Percentiles rank a stretch among this genome's conserved stretches.
phyloP scores from a whole-genome alignment of 495 filamentous ascomycete species.

The Penicillium lagena region DNA sequence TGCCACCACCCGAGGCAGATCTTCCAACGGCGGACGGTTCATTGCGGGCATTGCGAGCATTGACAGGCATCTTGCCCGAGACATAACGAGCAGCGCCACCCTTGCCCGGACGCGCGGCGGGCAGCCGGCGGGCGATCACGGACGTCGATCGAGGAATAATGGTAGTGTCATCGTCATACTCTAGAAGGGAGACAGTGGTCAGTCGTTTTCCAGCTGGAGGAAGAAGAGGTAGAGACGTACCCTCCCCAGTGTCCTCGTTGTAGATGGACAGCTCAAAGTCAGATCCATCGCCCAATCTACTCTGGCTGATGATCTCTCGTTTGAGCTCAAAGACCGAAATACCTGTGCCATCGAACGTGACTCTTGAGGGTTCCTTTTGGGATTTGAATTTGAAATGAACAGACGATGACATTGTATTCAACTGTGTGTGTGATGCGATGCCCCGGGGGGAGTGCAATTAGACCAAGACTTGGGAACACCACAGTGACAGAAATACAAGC shows the following conservation, averaged over 20 bases:
- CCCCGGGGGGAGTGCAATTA: slow-evolving; percentile 25
- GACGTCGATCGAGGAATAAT: slow-evolving; percentile 92
- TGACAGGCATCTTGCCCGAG: slow-evolving; percentile 91
- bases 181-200: slow-evolving; percentile 33
- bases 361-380: slow-evolving; percentile 86
- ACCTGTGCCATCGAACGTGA: slow-evolving; percentile 96
- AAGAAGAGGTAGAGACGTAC: slow-evolving; percentile 39
- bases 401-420: slow-evolving; percentile 82
- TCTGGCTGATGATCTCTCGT: slow-evolving; percentile 91
- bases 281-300: slow-evolving; percentile 89
- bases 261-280: slow-evolving; percentile 96
- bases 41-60: slow-evolving; percentile 71
- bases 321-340: slow-evolving; percentile 99
- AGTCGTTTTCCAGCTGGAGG: slow-evolving; percentile 1
- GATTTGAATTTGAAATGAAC: slow-evolving; percentile 99
- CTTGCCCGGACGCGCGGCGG: slow-evolving; percentile 70
- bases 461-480: slow-evolving; percentile 24
- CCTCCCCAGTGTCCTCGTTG: slow-evolving; percentile 84
- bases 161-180: slow-evolving; percentile 93
- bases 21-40: slow-evolving; percentile 52
- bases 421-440: slow-evolving; percentile 34
- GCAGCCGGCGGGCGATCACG: slow-evolving; percentile 83
- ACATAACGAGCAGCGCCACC: slow-evolving; percentile 94
- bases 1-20: slow-evolving; percentile 27
- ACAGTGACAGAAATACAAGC: slow-evolving; percentile 24